Percentiles rank a stretch among this genome's conserved stretches.
Conservation (phyloP, 2,329 filamentous ascomycete species). For the Colletotrichum sp. region DNA sequence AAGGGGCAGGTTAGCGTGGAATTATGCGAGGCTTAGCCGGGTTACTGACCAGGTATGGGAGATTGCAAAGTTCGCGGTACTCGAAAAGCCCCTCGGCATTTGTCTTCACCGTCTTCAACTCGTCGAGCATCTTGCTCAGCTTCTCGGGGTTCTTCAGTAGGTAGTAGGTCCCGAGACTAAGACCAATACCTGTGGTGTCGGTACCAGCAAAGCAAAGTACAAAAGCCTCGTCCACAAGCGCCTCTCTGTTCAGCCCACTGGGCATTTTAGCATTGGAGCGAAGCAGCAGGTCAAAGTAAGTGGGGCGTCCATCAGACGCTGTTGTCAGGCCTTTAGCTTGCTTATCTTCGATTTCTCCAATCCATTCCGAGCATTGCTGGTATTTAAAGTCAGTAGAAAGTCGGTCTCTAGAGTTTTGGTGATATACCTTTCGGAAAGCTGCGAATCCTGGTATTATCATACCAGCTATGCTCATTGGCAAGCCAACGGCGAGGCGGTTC, state of each 20-base stretch:
- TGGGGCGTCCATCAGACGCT: background rate
- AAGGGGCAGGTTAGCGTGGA: background rate
- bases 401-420: accelerated
- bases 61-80: background rate
- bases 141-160: background rate
- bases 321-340: background rate
- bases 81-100: background rate
- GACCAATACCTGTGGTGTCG: background rate
- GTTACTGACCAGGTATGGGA: background rate
- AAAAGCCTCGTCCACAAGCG: background rate
- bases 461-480: background rate
- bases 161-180: background rate
- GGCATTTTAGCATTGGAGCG: background rate
- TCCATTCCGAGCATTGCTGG: background rate
- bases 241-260: background rate
- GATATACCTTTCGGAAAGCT: background rate
- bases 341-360: background rate
- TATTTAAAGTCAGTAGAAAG: background rate
- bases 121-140: background rate
- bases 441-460: background rate
- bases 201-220: background rate
- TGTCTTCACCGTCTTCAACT: background rate
- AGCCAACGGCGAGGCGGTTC: background rate
- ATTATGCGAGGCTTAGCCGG: accelerated
- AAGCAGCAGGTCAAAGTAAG: background rate